Base-by-base conservation (phyloP, 495 filamentous ascomycete species). In the Aspergillus avenaceus region DNA sequence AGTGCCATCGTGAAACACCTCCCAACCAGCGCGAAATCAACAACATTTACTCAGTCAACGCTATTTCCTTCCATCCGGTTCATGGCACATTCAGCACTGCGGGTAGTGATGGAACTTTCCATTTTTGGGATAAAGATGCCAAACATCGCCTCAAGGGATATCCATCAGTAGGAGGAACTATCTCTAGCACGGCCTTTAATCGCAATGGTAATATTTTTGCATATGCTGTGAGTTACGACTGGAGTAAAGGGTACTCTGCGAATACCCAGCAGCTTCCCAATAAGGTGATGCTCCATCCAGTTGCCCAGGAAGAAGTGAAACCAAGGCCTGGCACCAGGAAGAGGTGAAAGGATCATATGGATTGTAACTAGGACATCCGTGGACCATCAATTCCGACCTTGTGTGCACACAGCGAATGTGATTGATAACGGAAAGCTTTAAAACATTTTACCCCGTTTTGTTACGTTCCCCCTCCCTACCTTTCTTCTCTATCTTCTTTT, bases 171-270 rank as follows among this genome's bases (percentile, higher is more conserved):
- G 86, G 87, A 16, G 90, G 86, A 5, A 84, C 84, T 40, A 91
- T 97, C 66, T 82, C 85, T 11, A 82, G 84, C 28, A 88, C 84
- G 8, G 82, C 75, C 6, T 97, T 96, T 77, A 87, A 86, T 63
- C 70, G 79, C 41, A 82, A 71, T 44, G 91, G 90, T 41, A 82
- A 73, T 56, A 87, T 92, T 55, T 95, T 96, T 61, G 91, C 90
- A 14, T 97, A 96, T 60, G 86, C 90, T 5, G 80, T 95, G 24
- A 91, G 87, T 59, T 97, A 97, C 58, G 91, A 97, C 72, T 97
- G 91, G 91, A 87, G 85, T 62, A 95, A 95, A 68, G 91, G 91
- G 9, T 92, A 88, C 66, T 73, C 78, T 7, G 76, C 64, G 24
- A 92, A 93, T 64, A 89, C 65, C 24, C 82, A 78, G 18, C 75